Evolutionary conservation across 805 yeast species (phyloP).

Genomic region (Wickerhamiella lipophila): DNA sequence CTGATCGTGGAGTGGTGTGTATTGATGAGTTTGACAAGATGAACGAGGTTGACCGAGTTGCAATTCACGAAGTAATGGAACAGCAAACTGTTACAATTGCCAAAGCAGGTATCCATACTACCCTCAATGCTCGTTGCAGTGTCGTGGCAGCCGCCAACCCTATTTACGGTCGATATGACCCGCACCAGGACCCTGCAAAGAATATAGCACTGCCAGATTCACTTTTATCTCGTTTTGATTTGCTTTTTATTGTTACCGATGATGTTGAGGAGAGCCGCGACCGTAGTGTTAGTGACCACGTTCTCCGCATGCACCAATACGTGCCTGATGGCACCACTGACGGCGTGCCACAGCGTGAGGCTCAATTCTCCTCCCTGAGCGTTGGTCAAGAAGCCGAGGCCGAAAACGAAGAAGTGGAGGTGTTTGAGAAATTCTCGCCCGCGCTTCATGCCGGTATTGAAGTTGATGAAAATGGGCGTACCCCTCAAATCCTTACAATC

Average conservation of each 20-base stretch:
- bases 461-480: slow-evolving; percentile 28
- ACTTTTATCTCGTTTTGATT: slow-evolving; percentile 87
- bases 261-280: slow-evolving; percentile 79
- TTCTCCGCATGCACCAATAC: slow-evolving; percentile 82
- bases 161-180: slow-evolving; percentile 90
- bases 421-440: slow-evolving; percentile 77
- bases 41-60: slow-evolving; percentile 94
- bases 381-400: slow-evolving; percentile 58
- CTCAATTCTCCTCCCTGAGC: slow-evolving; percentile 53
- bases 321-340: slow-evolving; percentile 77
- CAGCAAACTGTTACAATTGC: slow-evolving; percentile 98
- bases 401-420: slow-evolving; percentile 28
- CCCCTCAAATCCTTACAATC: slow-evolving; percentile 49
- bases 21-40: slow-evolving; percentile 98
- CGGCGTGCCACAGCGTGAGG: slow-evolving; percentile 88
- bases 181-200: slow-evolving; percentile 89
- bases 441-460: slow-evolving; percentile 69
- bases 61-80: slow-evolving; percentile 99
- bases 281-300: slow-evolving; percentile 84
- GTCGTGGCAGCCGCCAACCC: slow-evolving; percentile 98
- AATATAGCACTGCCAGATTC: slow-evolving; percentile 97
- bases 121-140: slow-evolving; percentile 90
- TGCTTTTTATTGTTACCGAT: slow-evolving; percentile 89
- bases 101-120: slow-evolving; percentile 94
- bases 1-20: slow-evolving; percentile 94